Evolutionary conservation across 495 filamentous ascomycete species (phyloP).

Genomic region (Penicillium dipodomyicola): DNA sequence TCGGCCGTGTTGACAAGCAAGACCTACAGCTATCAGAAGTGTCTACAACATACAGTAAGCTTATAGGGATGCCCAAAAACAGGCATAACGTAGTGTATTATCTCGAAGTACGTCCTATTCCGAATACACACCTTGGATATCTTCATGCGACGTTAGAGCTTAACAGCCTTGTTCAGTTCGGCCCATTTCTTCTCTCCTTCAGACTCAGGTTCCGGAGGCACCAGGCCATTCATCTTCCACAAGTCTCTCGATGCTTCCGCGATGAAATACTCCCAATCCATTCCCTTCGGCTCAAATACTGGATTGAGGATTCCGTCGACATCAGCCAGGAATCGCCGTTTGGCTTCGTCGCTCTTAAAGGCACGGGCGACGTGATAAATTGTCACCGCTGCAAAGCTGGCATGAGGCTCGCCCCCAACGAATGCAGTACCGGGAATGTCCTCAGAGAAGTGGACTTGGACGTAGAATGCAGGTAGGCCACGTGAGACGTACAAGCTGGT

Average conservation of each 20-base stretch:
- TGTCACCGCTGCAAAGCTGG: conserved; percentile 11
- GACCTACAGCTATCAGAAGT: not conserved
- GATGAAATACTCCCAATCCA: conserved; percentile 22
- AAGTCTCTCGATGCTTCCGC: conserved; percentile 14
- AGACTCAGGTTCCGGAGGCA: conserved; percentile 10
- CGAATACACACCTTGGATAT: not conserved
- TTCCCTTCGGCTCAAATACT: conserved; percentile 8
- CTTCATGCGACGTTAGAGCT: not conserved
- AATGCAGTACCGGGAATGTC: not conserved
- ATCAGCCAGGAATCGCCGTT: conserved; percentile 6
- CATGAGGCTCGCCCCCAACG: not conserved
- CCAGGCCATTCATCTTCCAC: conserved; percentile 24
- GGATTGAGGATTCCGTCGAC: conserved; percentile 15
- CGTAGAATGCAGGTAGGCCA: conserved; percentile 31
- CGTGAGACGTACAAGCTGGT: conserved; percentile 14
- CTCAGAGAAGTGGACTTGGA: conserved; percentile 14
- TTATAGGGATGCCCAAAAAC: not conserved
- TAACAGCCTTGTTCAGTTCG: conserved; percentile 8
- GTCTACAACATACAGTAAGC: not conserved
- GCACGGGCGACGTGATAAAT: conserved; percentile 16
- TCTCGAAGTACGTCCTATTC: not conserved
- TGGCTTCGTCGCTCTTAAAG: conserved; percentile 6
- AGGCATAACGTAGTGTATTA: not conserved
- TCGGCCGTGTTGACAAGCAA: not conserved
- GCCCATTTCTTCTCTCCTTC: conserved; percentile 16